These are phyloP conservation scores for Hemerocallis citrina DNA, from an alignment of 106 monocot species.

Conservation along the genomic window DNA sequence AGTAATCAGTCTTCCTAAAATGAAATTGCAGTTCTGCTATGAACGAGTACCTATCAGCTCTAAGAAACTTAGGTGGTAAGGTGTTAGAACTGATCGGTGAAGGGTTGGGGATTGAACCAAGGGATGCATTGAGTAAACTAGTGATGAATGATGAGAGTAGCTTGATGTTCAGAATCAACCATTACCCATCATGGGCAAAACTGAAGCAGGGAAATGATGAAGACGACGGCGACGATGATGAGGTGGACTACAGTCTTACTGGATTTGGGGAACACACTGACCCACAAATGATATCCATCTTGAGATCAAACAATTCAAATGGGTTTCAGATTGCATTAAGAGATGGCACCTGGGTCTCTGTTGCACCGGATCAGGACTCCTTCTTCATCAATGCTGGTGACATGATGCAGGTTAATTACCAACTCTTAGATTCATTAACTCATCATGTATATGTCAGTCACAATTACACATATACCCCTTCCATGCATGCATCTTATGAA, in stretches of 20 bases:
- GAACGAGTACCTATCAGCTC: conserved; percentile 36
- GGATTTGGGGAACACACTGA: conserved; percentile 82
- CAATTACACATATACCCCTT: too few species aligned
- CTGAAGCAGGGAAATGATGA: conserved; percentile 13
- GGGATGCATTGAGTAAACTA: conserved; percentile 39
- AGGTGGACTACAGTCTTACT: conserved; percentile 21
- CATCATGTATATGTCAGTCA: too few species aligned
- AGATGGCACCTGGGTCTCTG: conserved; percentile 59
- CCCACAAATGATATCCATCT: conserved; percentile 56
- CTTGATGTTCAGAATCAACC: conserved; percentile 49
- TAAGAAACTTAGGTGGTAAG: conserved; percentile 34
- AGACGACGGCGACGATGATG: too few species aligned
- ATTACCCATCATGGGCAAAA: conserved; percentile 56
- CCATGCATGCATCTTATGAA: too few species aligned
- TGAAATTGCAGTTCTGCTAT: conserved; percentile 34
- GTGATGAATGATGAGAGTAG: conserved; percentile 42
- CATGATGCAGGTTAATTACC: conserved; percentile 35
- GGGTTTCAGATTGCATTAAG: conserved; percentile 49
- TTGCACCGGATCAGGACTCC: conserved; percentile 44
- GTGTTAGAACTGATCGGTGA: conserved; percentile 60
- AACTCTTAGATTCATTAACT: not conserved
- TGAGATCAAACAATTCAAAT: conserved; percentile 44
- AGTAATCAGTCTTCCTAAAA: too few species aligned
- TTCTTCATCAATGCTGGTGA: conserved; percentile 77
- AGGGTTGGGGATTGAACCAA: conserved; percentile 29